Conservation (phyloP, 2,329 filamentous ascomycete species). For the Alternaria sp. region DNA sequence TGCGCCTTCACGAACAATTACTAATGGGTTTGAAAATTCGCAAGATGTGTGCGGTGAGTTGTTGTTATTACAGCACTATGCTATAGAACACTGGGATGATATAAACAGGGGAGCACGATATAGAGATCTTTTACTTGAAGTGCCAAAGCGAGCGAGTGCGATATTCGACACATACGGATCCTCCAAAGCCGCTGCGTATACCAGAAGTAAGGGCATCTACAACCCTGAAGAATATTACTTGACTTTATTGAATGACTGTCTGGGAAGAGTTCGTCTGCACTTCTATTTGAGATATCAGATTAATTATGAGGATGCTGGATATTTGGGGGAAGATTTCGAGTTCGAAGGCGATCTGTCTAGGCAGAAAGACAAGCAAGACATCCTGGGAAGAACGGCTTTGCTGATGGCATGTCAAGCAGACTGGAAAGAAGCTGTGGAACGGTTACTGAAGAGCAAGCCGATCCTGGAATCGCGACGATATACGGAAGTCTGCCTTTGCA, state of each 20-base stretch:
- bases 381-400: conserved; percentile 18
- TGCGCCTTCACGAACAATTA: not conserved
- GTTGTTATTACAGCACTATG: not conserved
- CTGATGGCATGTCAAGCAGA: conserved; percentile 15
- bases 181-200: fast-evolving
- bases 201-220: not conserved
- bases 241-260: not conserved
- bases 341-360: not conserved
- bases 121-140: not conserved
- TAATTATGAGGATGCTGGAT: not conserved
- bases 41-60: not conserved
- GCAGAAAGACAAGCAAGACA: conserved; percentile 1
- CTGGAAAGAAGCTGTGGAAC: not conserved
- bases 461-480: conserved; percentile 2
- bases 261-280: not conserved
- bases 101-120: not conserved
- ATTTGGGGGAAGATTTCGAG: not conserved
- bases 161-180: not conserved
- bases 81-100: not conserved
- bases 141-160: not conserved
- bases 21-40: not conserved
- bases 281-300: not conserved
- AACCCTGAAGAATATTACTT: not conserved
- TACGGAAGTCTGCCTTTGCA: conserved; percentile 23
- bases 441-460: conserved; percentile 7